These are phyloP conservation scores for Pyracantha coccinea DNA, from an alignment of 331 rosid species.

Conservation along the genomic window DNA sequence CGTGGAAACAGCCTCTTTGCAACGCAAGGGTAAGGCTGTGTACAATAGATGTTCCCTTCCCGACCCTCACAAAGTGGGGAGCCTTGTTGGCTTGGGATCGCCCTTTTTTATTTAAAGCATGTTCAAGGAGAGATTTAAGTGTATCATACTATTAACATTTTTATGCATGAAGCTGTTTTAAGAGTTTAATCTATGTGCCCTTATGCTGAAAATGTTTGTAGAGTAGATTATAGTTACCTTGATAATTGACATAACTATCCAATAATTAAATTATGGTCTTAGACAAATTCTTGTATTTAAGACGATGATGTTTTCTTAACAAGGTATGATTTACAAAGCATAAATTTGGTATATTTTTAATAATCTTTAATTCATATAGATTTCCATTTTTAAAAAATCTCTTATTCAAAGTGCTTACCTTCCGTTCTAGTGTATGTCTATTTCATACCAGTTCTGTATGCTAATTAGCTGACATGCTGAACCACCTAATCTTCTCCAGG, in stretches of 20 bases:
- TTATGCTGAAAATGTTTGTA: background rate
- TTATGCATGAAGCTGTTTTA: background rate
- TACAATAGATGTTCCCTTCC: too few species aligned
- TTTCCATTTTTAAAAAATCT: background rate
- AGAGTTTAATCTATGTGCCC: background rate
- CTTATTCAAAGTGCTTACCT: background rate
- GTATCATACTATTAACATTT: background rate
- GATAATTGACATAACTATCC: background rate
- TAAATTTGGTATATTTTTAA: background rate
- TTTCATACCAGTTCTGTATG: background rate
- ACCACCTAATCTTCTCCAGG: slow-evolving; percentile 34
- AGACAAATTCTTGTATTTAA: background rate
- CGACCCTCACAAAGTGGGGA: too few species aligned
- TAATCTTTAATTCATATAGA: background rate
- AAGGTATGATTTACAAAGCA: background rate
- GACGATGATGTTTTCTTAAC: background rate
- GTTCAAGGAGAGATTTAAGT: background rate
- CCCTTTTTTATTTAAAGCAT: background rate
- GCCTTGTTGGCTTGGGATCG: too few species aligned
- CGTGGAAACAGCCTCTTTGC: too few species aligned
- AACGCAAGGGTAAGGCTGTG: too few species aligned
- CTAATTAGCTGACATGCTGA: background rate
- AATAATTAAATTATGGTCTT: background rate
- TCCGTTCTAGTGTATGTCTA: background rate
- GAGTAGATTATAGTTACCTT: background rate